Evolutionary conservation across 345 rosid genomes (phyloP).

Genomic region (Excoecaria cochinchinensis): DNA sequence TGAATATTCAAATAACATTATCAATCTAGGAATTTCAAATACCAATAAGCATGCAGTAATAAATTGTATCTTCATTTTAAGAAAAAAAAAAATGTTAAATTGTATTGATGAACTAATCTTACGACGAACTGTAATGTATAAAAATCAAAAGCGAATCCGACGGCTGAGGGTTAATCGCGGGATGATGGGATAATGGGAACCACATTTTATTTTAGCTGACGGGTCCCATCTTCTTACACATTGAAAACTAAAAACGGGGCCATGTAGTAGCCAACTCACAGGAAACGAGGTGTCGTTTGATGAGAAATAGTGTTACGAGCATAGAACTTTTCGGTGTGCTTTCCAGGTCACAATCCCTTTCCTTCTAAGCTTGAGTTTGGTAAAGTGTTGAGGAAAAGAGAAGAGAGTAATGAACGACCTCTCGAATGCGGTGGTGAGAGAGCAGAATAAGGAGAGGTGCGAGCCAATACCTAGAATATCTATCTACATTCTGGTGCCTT

Average conservation of each 20-base stretch:
- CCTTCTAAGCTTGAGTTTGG: not conserved
- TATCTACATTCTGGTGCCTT: conserved; percentile 27
- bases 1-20: not conserved
- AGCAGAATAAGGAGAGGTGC: conserved; percentile 29
- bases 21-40: not conserved
- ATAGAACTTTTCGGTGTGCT: too few species aligned
- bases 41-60: too few species aligned
- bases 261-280: not conserved
- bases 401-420: conserved; percentile 53
- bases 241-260: not conserved
- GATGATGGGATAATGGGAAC: too few species aligned
- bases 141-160: too few species aligned
- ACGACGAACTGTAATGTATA: too few species aligned
- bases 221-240: too few species aligned
- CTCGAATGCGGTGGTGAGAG: conserved; percentile 35
- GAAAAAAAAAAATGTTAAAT: too few species aligned
- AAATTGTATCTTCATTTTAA: too few species aligned
- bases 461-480: conserved; percentile 38
- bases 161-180: too few species aligned
- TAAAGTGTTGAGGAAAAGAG: not conserved
- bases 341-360: not conserved
- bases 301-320: not conserved
- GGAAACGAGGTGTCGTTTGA: not conserved
- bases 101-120: too few species aligned
- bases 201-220: too few species aligned